These are phyloP conservation scores for Erysimum cheiranthoides DNA, from an alignment of 345 rosid genomes.

Conservation along the genomic window DNA sequence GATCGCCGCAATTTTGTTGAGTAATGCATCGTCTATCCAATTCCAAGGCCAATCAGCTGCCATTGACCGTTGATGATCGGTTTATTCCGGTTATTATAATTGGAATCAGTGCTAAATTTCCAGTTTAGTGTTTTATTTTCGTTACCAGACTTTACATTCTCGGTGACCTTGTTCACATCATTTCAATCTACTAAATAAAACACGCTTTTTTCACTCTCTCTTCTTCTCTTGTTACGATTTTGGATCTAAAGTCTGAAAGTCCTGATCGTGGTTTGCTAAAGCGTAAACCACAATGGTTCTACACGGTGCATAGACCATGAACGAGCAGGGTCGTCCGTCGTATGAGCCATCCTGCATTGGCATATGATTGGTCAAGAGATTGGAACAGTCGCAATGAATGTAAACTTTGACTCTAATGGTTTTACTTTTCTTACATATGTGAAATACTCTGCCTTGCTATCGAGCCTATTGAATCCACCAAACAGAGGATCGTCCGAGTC, in stretches of 20 bases:
- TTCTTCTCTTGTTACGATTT: constrained; percentile 20
- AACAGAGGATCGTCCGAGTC: constrained; percentile 85
- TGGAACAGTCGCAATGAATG: background rate
- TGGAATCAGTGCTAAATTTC: constrained; percentile 8
- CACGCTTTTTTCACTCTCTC: background rate
- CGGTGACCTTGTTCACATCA: constrained; percentile 19
- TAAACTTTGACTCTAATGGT: constrained; percentile 18
- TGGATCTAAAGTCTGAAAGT: constrained; percentile 10
- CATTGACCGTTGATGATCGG: background rate
- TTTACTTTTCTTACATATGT: constrained; percentile 61
- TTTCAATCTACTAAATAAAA: background rate
- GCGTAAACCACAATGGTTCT: constrained; percentile 92
- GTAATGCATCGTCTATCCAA: no score
- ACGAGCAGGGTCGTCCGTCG: constrained; percentile 72
- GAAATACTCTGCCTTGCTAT: constrained; percentile 70
- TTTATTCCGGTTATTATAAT: constrained; percentile 1
- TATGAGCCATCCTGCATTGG: constrained; percentile 73
- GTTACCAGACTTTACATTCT: constrained; percentile 30
- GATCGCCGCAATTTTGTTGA: no score
- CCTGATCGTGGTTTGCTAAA: constrained; percentile 53
- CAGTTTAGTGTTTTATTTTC: constrained; percentile 29
- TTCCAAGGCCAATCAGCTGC: background rate
- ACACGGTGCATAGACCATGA: constrained; percentile 82
- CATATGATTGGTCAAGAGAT: constrained; percentile 24
- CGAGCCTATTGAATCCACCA: constrained; percentile 76